These are phyloP conservation scores for Epichloe bromicola DNA, from an alignment of 2,329 filamentous ascomycete genomes.

Conservation along the genomic window DNA sequence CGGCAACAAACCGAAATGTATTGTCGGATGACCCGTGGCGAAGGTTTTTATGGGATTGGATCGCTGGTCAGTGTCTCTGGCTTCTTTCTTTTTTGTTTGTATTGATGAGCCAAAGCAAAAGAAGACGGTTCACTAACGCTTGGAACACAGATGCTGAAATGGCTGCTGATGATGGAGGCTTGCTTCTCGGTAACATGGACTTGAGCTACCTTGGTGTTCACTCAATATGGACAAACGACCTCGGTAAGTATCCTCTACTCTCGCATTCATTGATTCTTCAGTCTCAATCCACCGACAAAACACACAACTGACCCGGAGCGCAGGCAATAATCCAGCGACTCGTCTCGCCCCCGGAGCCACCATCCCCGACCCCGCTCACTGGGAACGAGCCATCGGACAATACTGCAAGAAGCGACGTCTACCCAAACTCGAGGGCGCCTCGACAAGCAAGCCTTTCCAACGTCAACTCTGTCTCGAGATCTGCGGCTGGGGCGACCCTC, in stretches of 20 bases:
- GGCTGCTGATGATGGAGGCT: conserved; percentile 52
- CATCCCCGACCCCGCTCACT: conserved; percentile 36
- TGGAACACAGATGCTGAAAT: conserved; percentile 41
- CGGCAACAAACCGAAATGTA: conserved; percentile 50
- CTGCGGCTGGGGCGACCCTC: conserved; percentile 56
- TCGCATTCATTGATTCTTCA: not conserved
- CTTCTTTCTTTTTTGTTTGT: not conserved
- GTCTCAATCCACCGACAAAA: not conserved
- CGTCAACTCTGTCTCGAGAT: conserved; percentile 64
- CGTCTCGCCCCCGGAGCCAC: conserved; percentile 32
- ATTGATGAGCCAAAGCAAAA: not conserved
- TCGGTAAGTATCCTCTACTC: conserved; percentile 34
- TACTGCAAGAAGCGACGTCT: conserved; percentile 51
- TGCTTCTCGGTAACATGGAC: conserved; percentile 56
- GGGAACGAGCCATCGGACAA: conserved; percentile 48
- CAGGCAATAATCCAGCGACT: conserved; percentile 34
- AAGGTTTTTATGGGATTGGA: conserved; percentile 67
- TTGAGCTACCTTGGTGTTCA: conserved; percentile 64
- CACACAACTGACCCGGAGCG: conserved; percentile 6
- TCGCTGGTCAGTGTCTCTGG: conserved; percentile 39
- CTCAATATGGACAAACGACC: conserved; percentile 57
- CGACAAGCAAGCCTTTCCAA: conserved; percentile 54
- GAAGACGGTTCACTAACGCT: not conserved
- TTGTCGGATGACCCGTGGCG: conserved; percentile 61
- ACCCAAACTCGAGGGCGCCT: conserved; percentile 48